Conservation (phyloP, 768 basidiomycete genomes). For the Nidularia pulvinata region DNA sequence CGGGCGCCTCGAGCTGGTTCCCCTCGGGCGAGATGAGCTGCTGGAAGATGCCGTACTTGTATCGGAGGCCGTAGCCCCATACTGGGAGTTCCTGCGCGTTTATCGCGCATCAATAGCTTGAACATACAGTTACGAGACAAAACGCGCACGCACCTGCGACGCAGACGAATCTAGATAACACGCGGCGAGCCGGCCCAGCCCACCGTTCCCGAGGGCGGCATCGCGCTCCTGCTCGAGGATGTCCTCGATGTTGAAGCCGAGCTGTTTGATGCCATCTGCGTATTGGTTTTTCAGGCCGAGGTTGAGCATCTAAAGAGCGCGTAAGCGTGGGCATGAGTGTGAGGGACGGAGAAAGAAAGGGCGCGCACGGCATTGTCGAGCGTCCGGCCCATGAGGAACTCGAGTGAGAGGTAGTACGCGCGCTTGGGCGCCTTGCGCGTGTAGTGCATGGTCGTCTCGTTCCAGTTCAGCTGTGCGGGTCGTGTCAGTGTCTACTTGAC, state of each 20-base stretch:
- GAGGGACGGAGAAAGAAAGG: no score
- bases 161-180: constrained; percentile 97
- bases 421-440: constrained; percentile 86
- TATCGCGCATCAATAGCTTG: no score
- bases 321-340: no score
- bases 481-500: no score
- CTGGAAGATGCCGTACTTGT: constrained; percentile 97
- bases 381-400: constrained; percentile 87
- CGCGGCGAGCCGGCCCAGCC: constrained; percentile 93
- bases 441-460: constrained; percentile 74
- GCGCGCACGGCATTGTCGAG: constrained; percentile 72
- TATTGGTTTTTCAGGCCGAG: constrained; percentile 83
- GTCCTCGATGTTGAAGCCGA: constrained; percentile 92
- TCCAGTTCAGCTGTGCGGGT: constrained; percentile 93
- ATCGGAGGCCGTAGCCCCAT: constrained; percentile 95
- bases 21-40: constrained; percentile 86
- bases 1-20: constrained; percentile 86
- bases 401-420: constrained; percentile 95
- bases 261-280: constrained; percentile 59
- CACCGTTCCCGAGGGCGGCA: constrained; percentile 94
- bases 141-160: constrained; percentile 75
- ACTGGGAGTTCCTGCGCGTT: constrained; percentile 79
- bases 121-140: no score
- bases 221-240: constrained; percentile 89
- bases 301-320: no score